A percentile compares a stretch with the other conserved stretches of the same genome.
Evolutionary conservation across 169 alveolate genomes (phyloP).

Genomic region (Theileria equi): DNA sequence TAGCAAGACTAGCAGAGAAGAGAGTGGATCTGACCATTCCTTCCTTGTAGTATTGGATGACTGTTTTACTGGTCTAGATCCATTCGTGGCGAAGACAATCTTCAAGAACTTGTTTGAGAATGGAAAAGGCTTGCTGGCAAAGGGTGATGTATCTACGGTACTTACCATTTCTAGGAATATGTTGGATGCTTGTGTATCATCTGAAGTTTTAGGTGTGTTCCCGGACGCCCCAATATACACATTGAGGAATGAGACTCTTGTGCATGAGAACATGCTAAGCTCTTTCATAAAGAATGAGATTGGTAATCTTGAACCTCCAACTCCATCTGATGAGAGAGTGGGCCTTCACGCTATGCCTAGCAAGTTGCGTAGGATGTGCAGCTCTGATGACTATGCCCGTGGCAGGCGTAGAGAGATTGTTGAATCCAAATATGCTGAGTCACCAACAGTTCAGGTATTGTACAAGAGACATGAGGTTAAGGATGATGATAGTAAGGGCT

Average conservation of each 20-base stretch:
- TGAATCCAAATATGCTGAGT: background rate
- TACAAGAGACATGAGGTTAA: background rate
- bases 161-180: conserved; percentile 10
- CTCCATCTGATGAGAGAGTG: no score
- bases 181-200: background rate
- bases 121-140: conserved; percentile 18
- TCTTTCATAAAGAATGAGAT: no score
- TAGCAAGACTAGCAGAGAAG: conserved; percentile 42
- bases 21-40: conserved; percentile 18
- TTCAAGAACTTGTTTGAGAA: conserved; percentile 65
- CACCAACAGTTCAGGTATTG: background rate
- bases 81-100: conserved; percentile 56
- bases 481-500: background rate
- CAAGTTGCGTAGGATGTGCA: background rate
- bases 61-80: conserved; percentile 67
- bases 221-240: no score
- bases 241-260: no score
- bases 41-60: conserved; percentile 71
- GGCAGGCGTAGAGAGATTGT: background rate
- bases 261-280: no score
- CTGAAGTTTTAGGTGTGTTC: no score
- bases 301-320: no score
- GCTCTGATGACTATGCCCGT: conserved; percentile 1
- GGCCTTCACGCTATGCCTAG: no score
- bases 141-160: conserved; percentile 43